Evolutionary conservation across 2,329 filamentous ascomycete species (phyloP).

Genomic region (Aspergillus chevalieri): DNA sequence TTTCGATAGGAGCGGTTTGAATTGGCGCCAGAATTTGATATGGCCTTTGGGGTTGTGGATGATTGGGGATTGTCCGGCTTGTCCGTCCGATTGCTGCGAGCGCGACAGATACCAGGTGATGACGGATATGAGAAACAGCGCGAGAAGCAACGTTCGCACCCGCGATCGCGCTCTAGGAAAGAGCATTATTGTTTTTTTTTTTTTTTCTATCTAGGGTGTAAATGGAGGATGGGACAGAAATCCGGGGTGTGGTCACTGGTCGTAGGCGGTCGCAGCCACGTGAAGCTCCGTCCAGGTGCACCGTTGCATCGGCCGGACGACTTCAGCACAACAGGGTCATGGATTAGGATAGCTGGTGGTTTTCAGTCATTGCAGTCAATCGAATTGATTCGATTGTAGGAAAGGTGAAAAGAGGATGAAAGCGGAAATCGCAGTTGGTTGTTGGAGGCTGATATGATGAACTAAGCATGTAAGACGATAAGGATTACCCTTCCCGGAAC

Average conservation of each 20-base stretch:
- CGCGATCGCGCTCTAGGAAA: constrained; percentile 12
- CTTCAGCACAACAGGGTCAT: no score
- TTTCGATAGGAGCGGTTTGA: constrained; percentile 26
- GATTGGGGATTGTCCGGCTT: neutral
- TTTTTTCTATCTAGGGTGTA: neutral
- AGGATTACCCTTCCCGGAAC: no score
- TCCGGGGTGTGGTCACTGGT: no score
- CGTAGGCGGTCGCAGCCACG: neutral
- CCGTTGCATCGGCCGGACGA: neutral
- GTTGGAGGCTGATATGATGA: no score
- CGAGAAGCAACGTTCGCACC: constrained; percentile 14
- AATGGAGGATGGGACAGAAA: neutral
- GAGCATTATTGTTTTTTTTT: constrained; percentile 5
- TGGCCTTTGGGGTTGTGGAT: constrained; percentile 13
- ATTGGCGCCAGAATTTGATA: constrained; percentile 28
- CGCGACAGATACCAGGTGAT: constrained; percentile 13
- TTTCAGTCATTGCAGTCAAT: neutral
- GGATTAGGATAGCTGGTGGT: no score
- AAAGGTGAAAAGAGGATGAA: neutral
- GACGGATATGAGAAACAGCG: constrained; percentile 8
- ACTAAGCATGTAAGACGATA: no score
- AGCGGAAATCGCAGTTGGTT: no score
- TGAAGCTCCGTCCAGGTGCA: neutral
- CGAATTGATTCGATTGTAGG: neutral
- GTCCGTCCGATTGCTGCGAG: constrained; percentile 3